Conservation (phyloP, 805 yeast genomes). For the Candida krabiensis region DNA sequence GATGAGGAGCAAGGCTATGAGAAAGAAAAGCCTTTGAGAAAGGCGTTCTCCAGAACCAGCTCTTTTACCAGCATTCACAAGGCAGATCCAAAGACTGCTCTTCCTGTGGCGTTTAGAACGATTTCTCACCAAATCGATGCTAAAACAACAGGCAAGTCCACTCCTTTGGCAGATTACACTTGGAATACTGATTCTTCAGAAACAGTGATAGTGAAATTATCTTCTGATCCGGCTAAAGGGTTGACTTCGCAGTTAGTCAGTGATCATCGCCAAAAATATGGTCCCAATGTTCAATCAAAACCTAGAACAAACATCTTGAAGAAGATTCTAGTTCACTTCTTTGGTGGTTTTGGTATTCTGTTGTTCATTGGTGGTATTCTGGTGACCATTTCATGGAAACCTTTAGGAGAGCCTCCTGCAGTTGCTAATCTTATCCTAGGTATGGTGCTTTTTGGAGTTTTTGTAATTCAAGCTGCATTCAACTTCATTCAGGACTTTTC, state of each 20-base stretch:
- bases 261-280: conserved; percentile 1
- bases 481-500: conserved; percentile 42
- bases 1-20: background rate
- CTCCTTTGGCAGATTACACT: background rate
- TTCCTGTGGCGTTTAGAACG: background rate
- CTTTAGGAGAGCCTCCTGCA: conserved; percentile 3
- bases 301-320: background rate
- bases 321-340: conserved; percentile 1
- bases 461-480: conserved; percentile 2
- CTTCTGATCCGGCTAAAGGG: background rate
- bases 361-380: conserved; percentile 4
- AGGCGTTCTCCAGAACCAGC: background rate
- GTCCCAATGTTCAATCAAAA: conserved; percentile 1
- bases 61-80: background rate
- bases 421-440: conserved; percentile 3
- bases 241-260: background rate
- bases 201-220: background rate
- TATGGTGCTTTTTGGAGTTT: conserved; percentile 4
- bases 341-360: conserved; percentile 4
- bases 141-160: background rate
- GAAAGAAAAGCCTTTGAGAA: background rate
- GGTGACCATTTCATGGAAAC: conserved; percentile 5
- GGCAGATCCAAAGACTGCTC: background rate
- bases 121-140: conserved; percentile 2
- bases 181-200: conserved; percentile 2